Evolutionary conservation across 441 rosid genomes (phyloP).

Genomic region (Bruguiera hainesii): DNA sequence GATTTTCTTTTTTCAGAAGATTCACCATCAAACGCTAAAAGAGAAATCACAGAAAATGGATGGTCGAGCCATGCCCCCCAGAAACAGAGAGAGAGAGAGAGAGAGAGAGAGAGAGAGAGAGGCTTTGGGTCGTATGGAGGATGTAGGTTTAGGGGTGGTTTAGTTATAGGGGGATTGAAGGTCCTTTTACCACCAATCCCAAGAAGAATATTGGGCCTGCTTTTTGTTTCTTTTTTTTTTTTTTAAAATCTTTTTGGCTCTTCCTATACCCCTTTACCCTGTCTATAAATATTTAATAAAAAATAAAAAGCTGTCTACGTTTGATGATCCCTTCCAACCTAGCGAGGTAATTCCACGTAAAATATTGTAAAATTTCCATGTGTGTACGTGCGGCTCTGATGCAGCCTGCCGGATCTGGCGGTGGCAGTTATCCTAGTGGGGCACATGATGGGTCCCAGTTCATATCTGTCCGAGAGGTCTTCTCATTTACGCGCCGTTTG

Average conservation of each 20-base stretch:
- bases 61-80: not conserved
- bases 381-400: slow-evolving; percentile 43
- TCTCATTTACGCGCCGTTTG: slow-evolving; percentile 21
- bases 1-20: not conserved
- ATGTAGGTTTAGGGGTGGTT: slow-evolving; percentile 22
- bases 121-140: not conserved
- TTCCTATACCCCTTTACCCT: not conserved
- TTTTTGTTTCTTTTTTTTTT: not conserved
- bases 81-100: not conserved
- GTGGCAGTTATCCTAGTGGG: slow-evolving; percentile 36
- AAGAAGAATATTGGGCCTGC: slow-evolving; percentile 69
- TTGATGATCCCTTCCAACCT: slow-evolving; percentile 30
- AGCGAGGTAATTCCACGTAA: not conserved
- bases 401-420: slow-evolving; percentile 47
- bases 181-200: slow-evolving; percentile 73
- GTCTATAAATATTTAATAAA: not conserved
- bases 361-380: not conserved
- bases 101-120: not conserved
- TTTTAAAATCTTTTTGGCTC: not conserved
- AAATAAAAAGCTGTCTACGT: slow-evolving; percentile 23
- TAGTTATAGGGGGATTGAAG: slow-evolving; percentile 44
- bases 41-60: not conserved
- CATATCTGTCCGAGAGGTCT: slow-evolving; percentile 33
- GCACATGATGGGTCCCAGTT: slow-evolving; percentile 29
- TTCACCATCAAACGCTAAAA: not conserved